A percentile compares a stretch with the other conserved stretches of the same genome.
phyloP scores from a whole-genome alignment of 1,284 basidiomycete species.

The Testicularia cyperi region DNA sequence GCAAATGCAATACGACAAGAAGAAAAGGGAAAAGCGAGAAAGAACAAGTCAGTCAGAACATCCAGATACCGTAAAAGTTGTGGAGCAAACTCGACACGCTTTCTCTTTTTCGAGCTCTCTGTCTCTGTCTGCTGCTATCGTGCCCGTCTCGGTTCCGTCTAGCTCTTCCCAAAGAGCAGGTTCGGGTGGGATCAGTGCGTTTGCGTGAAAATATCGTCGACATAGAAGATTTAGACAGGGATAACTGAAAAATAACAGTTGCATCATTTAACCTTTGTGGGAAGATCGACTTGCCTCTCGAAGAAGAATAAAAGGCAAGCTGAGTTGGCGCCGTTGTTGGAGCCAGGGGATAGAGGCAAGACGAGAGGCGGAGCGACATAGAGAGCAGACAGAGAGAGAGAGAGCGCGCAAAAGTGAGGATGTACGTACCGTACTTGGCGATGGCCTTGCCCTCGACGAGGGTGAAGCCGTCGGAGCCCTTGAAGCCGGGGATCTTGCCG shows the following conservation, averaged over 20 bases:
- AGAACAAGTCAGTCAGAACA: conserved; percentile 11
- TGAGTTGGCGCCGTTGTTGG: neutral
- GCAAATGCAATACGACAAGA: no score
- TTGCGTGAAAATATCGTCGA: conserved; percentile 64
- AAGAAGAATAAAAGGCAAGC: conserved; percentile 4
- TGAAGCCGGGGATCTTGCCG: conserved; percentile 72
- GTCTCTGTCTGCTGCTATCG: conserved; percentile 1
- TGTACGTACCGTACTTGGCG: conserved; percentile 81
- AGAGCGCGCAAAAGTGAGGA: neutral
- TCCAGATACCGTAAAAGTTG: no score
- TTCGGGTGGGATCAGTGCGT: conserved; percentile 36
- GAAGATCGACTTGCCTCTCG: no score
- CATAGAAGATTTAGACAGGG: conserved; percentile 62
- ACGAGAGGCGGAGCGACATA: no score
- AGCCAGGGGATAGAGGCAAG: neutral
- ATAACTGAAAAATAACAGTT: conserved; percentile 60
- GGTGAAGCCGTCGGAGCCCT: conserved; percentile 75
- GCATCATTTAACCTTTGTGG: conserved; percentile 63
- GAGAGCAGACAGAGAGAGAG: neutral
- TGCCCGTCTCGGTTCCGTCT: no score
- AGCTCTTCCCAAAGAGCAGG: neutral
- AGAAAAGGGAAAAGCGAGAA: neutral
- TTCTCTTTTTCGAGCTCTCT: neutral
- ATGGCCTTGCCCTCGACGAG: conserved; percentile 80
- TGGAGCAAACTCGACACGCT: no score